Percentiles rank a stretch among this genome's conserved stretches.
These are phyloP conservation scores for Eremothecium cymbalariae DNA, from an alignment of 1,139 yeast species.

Conservation along the genomic window DNA sequence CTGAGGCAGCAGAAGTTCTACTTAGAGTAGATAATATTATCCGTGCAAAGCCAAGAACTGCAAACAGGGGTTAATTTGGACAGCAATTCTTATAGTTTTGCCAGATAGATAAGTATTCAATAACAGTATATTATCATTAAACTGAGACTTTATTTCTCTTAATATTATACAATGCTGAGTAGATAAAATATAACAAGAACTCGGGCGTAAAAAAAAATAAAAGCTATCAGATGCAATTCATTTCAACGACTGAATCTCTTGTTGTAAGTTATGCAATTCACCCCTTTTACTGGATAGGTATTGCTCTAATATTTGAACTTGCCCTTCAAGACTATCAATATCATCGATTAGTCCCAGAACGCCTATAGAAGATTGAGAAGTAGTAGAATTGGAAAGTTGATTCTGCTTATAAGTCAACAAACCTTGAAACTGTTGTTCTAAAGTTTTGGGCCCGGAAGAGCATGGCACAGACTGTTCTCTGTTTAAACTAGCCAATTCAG, in stretches of 20 bases:
- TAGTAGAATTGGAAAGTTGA: constrained; percentile 25
- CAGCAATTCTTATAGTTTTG: constrained; percentile 21
- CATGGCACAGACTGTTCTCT: constrained; percentile 33
- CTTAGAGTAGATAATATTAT: constrained; percentile 93
- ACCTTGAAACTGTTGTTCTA: constrained; percentile 74
- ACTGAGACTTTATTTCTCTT: neutral
- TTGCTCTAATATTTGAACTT: constrained; percentile 46
- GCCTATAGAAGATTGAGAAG: constrained; percentile 13
- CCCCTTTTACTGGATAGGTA: constrained; percentile 41
- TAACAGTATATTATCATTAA: neutral
- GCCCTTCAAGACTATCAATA: constrained; percentile 44
- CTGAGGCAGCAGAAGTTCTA: constrained; percentile 95
- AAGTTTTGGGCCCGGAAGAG: constrained; percentile 32
- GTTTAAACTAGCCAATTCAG: constrained; percentile 52
- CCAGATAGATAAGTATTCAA: neutral
- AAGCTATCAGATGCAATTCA: neutral
- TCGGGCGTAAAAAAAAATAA: neutral
- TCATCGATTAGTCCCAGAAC: constrained; percentile 38
- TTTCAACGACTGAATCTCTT: constrained; percentile 31
- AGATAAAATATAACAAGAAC: neutral
- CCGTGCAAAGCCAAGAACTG: constrained; percentile 95
- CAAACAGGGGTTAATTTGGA: constrained; percentile 55
- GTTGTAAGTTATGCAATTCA: constrained; percentile 40
- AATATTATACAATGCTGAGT: neutral
- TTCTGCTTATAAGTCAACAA: constrained; percentile 64